Evolutionary conservation across 371 early-diverging fungal species (phyloP), one percentile per base, ranked within the genome.

Genomic region (Mucor velutinosus): DNA sequence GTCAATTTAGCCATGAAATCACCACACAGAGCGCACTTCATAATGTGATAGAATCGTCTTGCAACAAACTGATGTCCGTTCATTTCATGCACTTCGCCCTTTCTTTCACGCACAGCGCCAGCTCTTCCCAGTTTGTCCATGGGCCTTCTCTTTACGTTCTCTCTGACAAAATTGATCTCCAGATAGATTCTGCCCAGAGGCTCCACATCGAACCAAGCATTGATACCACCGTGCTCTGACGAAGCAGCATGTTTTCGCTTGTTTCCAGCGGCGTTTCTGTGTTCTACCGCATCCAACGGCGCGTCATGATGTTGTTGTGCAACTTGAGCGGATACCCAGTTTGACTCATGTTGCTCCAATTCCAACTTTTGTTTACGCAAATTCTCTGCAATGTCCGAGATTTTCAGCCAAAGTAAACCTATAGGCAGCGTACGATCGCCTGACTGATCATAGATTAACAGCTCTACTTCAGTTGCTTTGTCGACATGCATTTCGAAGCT

Each of bases 11-110:
- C 89, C 67, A 97, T 86, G 64, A 95, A 93, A 66, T 97, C 97
- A 57, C 86, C 81, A 80, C 98, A 98, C 4, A 94, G 72, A 7
- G 97, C 95, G 76, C 98, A 98, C 70, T 92, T 92, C 92, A 96
- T 92, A 72, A 96, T 93, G 59, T 93, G 91, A 75, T 95, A 97
- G 58, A 93, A 94, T 58, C 90, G 88, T 64, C 87, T 81, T 27
- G 89, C 84, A 58, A 87, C 88, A 78, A 97, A 96, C 74, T 93
- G 89, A 78, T 98, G 97, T 15, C 97, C 97, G 59, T 91, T 89
- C 82, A 92, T 91, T 57, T 89, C 91, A 47, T 87, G 87, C 19
- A 93, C 83, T 37, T 88, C 89, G 19, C 89, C 89, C 53, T 87
- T 86, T 65, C 87, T 81, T 82, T 95, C 94, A 71, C 95, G 93